Percentiles rank a stretch among this genome's conserved stretches.
phyloP scores from a whole-genome alignment of 306 rosid genomes.

The Prunus salicina region DNA sequence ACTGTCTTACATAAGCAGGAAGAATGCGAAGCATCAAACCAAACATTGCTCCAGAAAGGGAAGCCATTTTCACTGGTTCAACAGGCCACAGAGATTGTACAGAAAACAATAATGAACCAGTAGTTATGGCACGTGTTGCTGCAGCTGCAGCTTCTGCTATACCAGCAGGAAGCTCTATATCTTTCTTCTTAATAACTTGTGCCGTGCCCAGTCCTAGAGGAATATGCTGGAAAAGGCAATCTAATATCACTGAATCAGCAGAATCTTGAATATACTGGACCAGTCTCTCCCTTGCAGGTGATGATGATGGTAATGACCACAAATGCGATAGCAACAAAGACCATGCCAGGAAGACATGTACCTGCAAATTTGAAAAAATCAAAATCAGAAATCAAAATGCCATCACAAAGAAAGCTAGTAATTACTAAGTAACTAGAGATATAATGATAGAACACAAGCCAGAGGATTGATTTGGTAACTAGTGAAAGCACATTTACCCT shows the following conservation, averaged over 20 bases:
- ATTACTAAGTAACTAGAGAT: constrained; percentile 12
- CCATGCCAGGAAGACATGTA: constrained; percentile 83
- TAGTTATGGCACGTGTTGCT: constrained; percentile 63
- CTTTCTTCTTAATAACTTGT: constrained; percentile 72
- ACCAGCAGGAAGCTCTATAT: constrained; percentile 50
- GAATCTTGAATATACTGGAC: constrained; percentile 83
- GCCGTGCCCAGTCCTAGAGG: constrained; percentile 53
- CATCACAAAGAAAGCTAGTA: background rate
- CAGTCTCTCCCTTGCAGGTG: constrained; percentile 74
- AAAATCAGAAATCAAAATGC: background rate
- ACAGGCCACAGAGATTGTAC: constrained; percentile 83
- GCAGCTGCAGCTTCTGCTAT: constrained; percentile 64
- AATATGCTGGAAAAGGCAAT: constrained; percentile 91
- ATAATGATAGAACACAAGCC: constrained; percentile 2
- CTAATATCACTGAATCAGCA: constrained; percentile 64
- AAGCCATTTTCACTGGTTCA: constrained; percentile 63
- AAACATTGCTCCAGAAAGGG: constrained; percentile 75
- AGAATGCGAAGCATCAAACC: constrained; percentile 89
- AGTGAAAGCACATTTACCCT: constrained; percentile 54
- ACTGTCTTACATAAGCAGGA: constrained; percentile 93
- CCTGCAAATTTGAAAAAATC: constrained; percentile 40
- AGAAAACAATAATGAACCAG: constrained; percentile 59
- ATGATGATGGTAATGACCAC: constrained; percentile 73
- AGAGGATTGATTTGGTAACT: constrained; percentile 9
- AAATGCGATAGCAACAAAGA: constrained; percentile 81